Evolutionary conservation across 2,329 filamentous ascomycete genomes (phyloP), one percentile per base, ranked within the genome.

Genomic region (Onygenales sp.): DNA sequence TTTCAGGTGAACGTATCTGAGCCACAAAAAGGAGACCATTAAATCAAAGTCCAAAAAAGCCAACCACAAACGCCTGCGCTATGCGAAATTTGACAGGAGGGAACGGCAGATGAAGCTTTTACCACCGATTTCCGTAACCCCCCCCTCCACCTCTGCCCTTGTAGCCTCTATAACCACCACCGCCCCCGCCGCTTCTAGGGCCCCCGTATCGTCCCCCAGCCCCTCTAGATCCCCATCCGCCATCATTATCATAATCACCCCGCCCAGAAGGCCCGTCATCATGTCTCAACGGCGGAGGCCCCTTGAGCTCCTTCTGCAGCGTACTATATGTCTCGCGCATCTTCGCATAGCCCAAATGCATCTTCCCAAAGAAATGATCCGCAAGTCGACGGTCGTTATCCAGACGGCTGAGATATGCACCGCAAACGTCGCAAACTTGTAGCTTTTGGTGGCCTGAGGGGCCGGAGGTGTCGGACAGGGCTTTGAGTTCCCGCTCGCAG

Each of bases 341-440:
- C 73, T 95, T 89, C 13, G 93, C 93, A 68, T 97, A 98, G 0
- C 93, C 93, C 54, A 98, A 75, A 67, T 98, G 93, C 93, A 98
- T 98, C 78, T 98, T 98, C 21, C 93, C 93, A 71, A 96, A 97
- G 68, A 98, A 98, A 70, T 98, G 93, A 68, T 98, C 93, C 17
- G 93, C 93, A 66, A 98, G 71, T 33, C 93, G 81, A 38, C 93
- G 82, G 69, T 98, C 93, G 66, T 98, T 98, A 68, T 98, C 93
- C 35, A 98, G 79, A 21, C 93, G 77, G 58, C 85, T 90, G 39
- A 98, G 79, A 69, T 97, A 98, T 5, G 93, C 93, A 58, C 93
- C 93, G 70, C 93, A 98, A 1, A 97, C 93, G 71, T 98, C 93
- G 78, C 93, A 98, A 46, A 98, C 93, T 69, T 98, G 93, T 42